Evolutionary conservation across 495 filamentous ascomycete genomes (phyloP).

Genomic region (Penicillium tannophilum): DNA sequence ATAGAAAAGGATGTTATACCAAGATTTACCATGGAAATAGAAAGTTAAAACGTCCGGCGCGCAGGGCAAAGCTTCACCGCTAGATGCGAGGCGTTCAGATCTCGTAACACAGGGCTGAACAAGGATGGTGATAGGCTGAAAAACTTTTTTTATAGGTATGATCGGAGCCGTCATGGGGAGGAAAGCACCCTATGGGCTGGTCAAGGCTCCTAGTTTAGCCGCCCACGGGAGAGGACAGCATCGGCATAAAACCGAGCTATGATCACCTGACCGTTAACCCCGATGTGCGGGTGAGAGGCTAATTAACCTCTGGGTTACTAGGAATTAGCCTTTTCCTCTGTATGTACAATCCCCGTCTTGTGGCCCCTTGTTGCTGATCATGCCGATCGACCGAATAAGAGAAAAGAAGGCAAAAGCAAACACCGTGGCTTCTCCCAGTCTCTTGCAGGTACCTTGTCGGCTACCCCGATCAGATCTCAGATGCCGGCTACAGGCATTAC

Average conservation of each 20-base stretch:
- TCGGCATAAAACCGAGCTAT: constrained; percentile 10
- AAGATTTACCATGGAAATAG: background rate
- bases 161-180: constrained; percentile 12
- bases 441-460: background rate
- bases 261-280: background rate
- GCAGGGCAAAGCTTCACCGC: constrained; percentile 31
- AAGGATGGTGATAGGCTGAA: constrained; percentile 15
- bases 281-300: background rate
- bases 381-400: constrained; percentile 20
- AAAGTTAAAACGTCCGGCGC: constrained; percentile 12
- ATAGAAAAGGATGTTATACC: constrained; percentile 1
- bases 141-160: constrained; percentile 5
- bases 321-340: constrained; percentile 15
- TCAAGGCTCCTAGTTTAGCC: constrained; percentile 7
- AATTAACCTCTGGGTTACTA: background rate
- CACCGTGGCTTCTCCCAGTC: constrained; percentile 9
- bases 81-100: constrained; percentile 27
- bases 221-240: background rate
- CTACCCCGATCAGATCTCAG: background rate
- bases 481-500: background rate
- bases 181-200: constrained; percentile 28
- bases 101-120: constrained; percentile 6
- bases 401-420: constrained; percentile 22
- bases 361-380: constrained; percentile 24
- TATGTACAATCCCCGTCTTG: constrained; percentile 10